These are phyloP conservation scores for Fraxinus platypoda DNA, from an alignment of 305 asterid species.

Conservation along the genomic window DNA sequence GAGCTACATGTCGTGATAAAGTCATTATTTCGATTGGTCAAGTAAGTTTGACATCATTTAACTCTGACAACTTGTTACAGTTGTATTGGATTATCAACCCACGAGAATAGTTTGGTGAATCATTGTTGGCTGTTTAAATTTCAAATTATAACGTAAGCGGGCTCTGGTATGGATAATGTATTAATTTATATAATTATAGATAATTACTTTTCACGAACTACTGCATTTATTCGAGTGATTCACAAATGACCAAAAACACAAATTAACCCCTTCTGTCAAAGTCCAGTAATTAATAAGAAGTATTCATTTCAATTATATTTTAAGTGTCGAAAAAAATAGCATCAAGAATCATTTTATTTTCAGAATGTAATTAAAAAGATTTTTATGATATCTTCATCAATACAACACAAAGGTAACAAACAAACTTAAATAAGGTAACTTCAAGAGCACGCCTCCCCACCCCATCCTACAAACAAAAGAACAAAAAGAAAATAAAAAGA, in stretches of 20 bases:
- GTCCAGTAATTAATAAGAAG: neutral
- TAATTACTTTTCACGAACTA: neutral
- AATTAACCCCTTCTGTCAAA: neutral
- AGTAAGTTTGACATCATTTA: neutral
- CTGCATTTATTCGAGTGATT: neutral
- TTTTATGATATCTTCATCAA: neutral
- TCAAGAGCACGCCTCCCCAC: neutral
- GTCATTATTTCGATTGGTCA: neutral
- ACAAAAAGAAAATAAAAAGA: neutral
- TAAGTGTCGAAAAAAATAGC: neutral
- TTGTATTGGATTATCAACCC: neutral
- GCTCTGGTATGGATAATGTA: too few relatives aligned
- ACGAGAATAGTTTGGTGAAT: neutral
- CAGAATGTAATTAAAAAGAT: neutral
- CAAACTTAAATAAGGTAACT: neutral
- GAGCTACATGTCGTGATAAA: neutral
- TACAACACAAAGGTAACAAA: neutral
- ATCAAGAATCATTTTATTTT: neutral
- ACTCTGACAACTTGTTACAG: neutral
- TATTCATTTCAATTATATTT: neutral
- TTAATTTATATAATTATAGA: neutral
- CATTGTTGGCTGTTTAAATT: neutral
- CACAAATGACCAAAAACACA: neutral
- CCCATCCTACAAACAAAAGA: neutral
- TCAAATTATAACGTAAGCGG: neutral